Percentiles rank a stretch among this genome's conserved stretches.
These are phyloP conservation scores for Cercophora samala DNA, from an alignment of 495 filamentous ascomycete species.

Conservation along the genomic window DNA sequence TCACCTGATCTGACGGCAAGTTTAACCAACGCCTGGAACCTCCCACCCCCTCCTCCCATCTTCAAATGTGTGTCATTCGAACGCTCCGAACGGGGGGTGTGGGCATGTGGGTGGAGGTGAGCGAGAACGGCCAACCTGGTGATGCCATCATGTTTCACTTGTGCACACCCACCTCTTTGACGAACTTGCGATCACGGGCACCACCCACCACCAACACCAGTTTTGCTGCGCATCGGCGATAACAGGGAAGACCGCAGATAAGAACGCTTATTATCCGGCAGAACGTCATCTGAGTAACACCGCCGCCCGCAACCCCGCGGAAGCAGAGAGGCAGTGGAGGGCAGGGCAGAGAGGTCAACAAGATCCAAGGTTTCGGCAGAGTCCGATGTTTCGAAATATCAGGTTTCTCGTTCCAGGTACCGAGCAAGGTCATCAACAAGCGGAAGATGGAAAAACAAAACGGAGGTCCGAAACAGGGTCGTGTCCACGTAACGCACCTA, in stretches of 20 bases:
- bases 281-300: background rate
- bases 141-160: conserved; percentile 3
- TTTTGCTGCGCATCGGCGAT: background rate
- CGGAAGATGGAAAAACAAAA: background rate
- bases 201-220: background rate
- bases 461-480: background rate
- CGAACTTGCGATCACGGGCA: background rate
- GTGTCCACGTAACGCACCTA: background rate
- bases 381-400: background rate
- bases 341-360: background rate
- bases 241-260: background rate
- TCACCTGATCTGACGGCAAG: background rate
- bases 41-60: background rate
- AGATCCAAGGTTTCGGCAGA: background rate
- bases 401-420: background rate
- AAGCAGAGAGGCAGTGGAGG: background rate
- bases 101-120: background rate
- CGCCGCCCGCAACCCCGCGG: background rate
- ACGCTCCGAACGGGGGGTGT: background rate
- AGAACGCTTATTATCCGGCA: background rate
- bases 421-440: background rate
- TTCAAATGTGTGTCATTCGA: background rate
- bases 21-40: background rate
- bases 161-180: background rate
- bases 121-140: background rate